Evolutionary conservation across 1,284 basidiomycete species (phyloP).

Genomic region (Singerocomus rubriflavus): DNA sequence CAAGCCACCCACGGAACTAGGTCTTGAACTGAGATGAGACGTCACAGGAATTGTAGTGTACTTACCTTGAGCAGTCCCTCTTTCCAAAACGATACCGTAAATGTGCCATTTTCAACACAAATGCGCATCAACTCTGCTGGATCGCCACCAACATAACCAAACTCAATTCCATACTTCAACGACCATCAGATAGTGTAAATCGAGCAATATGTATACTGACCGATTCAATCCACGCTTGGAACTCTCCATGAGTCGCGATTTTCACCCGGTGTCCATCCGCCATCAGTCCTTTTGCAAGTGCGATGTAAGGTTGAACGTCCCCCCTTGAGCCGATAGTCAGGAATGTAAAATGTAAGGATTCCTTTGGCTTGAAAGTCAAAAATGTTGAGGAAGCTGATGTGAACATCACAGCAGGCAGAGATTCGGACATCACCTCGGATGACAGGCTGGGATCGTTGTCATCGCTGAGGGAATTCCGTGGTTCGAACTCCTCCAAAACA

Average conservation of each 20-base stretch:
- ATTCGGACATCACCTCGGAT: conserved; percentile 58
- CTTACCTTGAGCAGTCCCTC: conserved; percentile 84
- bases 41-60: background rate
- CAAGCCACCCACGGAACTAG: conserved; percentile 95
- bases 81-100: conserved; percentile 91
- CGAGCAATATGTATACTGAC: conserved; percentile 45
- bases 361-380: conserved; percentile 88
- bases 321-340: conserved; percentile 94
- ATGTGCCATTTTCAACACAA: conserved; percentile 95
- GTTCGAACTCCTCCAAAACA: conserved; percentile 70
- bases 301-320: conserved; percentile 94
- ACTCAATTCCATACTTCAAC: conserved; percentile 87
- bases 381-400: conserved; percentile 91
- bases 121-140: conserved; percentile 94
- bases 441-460: conserved; percentile 42
- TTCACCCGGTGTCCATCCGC: conserved; percentile 83
- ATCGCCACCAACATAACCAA: conserved; percentile 91
- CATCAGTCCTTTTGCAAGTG: conserved; percentile 88
- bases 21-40: conserved; percentile 5
- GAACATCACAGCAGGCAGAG: conserved; percentile 87
- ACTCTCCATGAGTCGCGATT: conserved; percentile 94
- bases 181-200: conserved; percentile 13
- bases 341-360: conserved; percentile 84
- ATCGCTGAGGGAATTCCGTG: conserved; percentile 39
- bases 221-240: conserved; percentile 92